Conservation (phyloP, 169 alveolate species). For the Nephromyces sp. region DNA sequence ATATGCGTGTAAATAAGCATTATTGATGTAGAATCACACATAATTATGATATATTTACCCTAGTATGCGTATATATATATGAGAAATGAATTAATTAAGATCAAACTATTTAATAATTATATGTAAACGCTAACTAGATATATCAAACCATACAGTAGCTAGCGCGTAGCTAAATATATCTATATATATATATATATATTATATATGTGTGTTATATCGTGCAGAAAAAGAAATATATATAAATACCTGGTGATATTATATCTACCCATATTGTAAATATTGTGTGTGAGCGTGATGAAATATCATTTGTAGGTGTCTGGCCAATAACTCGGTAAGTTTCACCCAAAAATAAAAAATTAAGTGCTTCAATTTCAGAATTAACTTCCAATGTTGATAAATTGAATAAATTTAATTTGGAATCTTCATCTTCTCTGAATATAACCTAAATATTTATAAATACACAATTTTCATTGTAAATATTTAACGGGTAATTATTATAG, state of each 20-base stretch:
- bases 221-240: no score
- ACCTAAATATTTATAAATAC: slow-evolving; percentile 50
- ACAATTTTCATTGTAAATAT: neutral
- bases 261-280: slow-evolving; percentile 84
- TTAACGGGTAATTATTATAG: neutral
- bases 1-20: no score
- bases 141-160: no score
- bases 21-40: no score
- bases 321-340: slow-evolving; percentile 87
- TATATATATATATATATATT: no score
- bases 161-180: no score
- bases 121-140: no score
- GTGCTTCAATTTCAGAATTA: slow-evolving; percentile 81
- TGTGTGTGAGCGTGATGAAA: slow-evolving; percentile 88
- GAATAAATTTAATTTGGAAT: slow-evolving; percentile 70
- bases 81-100: no score
- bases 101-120: no score
- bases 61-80: no score
- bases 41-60: no score
- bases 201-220: no score
- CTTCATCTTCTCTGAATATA: slow-evolving; percentile 62
- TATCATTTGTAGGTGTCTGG: slow-evolving; percentile 88
- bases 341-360: slow-evolving; percentile 76
- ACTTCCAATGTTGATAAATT: slow-evolving; percentile 78
- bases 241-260: slow-evolving; percentile 31